Evolutionary conservation across 345 rosid species (phyloP).

Genomic region (Eucalyptus polyanthemos): DNA sequence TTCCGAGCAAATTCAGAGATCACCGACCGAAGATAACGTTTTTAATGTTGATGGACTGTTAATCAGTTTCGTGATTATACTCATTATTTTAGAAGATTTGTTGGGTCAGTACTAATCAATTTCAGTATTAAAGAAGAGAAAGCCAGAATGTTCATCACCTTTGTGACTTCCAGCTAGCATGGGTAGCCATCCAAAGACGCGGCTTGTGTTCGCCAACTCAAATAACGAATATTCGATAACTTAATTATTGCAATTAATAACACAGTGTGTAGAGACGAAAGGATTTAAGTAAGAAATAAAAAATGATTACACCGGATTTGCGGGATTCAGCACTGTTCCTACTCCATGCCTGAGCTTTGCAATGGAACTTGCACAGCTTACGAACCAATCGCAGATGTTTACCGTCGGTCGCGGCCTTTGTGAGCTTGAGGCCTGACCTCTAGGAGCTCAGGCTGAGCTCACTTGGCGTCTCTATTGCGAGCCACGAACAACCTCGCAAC

Average conservation of each 20-base stretch:
- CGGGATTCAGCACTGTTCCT: not conserved
- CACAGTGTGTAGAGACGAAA: not conserved
- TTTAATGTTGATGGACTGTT: not conserved
- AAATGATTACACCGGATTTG: too few species aligned
- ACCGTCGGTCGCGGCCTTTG: not conserved
- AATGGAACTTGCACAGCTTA: not conserved
- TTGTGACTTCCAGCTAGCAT: not conserved
- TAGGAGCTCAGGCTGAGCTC: not conserved
- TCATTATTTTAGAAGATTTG: not conserved
- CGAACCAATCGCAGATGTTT: not conserved
- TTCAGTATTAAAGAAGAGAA: not conserved
- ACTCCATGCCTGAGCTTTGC: not conserved
- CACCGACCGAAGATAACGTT: not conserved
- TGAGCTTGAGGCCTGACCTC: not conserved
- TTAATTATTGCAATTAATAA: not conserved
- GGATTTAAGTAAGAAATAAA: not conserved
- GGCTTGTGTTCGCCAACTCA: not conserved
- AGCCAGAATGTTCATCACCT: not conserved
- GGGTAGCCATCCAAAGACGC: not conserved
- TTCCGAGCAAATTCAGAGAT: not conserved
- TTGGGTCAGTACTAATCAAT: not conserved
- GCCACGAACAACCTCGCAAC: too few species aligned
- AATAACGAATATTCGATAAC: not conserved
- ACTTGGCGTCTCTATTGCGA: too few species aligned
- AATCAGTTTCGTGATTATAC: not conserved